Percentiles rank a stretch among this genome's conserved stretches.
These are phyloP conservation scores for Claviceps fusiformis DNA, from an alignment of 2,329 filamentous ascomycete genomes.

Conservation along the genomic window DNA sequence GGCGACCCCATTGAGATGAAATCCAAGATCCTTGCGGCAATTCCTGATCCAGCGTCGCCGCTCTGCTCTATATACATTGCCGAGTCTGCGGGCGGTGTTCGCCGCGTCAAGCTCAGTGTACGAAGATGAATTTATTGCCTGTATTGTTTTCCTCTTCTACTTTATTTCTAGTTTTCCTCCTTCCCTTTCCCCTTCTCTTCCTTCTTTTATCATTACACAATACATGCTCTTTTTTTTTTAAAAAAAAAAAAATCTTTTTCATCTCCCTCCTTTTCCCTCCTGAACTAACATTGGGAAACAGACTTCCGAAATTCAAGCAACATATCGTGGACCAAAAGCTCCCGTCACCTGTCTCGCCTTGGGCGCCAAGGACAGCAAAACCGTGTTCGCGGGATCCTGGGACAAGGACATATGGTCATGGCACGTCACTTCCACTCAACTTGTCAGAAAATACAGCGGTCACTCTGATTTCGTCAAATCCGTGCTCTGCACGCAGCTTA, in stretches of 20 bases:
- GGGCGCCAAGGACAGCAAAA: conserved; percentile 39
- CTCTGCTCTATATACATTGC: conserved; percentile 58
- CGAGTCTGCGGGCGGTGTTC: conserved; percentile 72
- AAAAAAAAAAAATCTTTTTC: neutral
- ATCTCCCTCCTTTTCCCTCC: neutral
- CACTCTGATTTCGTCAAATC: conserved; percentile 90
- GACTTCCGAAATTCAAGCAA: conserved; percentile 19
- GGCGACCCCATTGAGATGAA: conserved; percentile 68
- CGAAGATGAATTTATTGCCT: neutral
- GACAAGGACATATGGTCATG: conserved; percentile 87
- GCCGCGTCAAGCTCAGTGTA: conserved; percentile 36
- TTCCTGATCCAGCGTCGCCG: conserved; percentile 50
- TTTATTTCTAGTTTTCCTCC: neutral
- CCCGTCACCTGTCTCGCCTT: conserved; percentile 69
- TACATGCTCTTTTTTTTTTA: neutral
- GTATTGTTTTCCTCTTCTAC: neutral
- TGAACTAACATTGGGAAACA: conserved; percentile 6
- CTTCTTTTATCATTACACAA: neutral
- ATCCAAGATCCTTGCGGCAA: conserved; percentile 72
- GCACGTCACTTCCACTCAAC: conserved; percentile 45
- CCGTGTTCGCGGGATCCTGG: conserved; percentile 81
- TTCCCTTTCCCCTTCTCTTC: neutral
- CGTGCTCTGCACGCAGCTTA: conserved; percentile 48
- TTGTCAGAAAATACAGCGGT: conserved; percentile 51
- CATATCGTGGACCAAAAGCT: conserved; percentile 62